Conservation (phyloP, 2,329 filamentous ascomycete genomes). For the Dactylellina haptotyla region DNA sequence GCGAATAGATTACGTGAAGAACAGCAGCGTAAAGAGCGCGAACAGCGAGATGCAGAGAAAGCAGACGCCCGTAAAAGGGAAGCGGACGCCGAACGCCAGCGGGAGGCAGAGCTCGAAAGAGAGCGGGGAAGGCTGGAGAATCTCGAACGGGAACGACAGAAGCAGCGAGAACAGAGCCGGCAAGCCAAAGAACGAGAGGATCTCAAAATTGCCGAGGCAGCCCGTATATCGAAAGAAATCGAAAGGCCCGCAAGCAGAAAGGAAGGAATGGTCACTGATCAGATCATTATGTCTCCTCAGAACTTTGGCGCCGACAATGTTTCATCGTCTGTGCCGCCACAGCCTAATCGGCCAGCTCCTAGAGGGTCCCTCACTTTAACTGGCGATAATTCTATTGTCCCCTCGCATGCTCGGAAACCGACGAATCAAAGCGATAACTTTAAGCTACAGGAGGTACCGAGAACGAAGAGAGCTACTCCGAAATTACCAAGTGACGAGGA, state of each 20-base stretch:
- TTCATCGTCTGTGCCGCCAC: conserved; percentile 26
- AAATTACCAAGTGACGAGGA: conserved; percentile 34
- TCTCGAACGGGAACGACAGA: conserved; percentile 54
- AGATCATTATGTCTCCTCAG: conserved; percentile 42
- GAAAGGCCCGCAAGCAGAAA: conserved; percentile 31
- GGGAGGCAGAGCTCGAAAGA: conserved; percentile 61
- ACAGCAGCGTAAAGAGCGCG: conserved; percentile 45
- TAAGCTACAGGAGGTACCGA: conserved; percentile 83
- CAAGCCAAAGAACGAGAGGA: conserved; percentile 61
- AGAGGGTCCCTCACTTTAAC: conserved; percentile 7
- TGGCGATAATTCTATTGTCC: conserved; percentile 39
- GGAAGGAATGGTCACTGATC: conserved; percentile 38
- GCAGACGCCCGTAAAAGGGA: conserved; percentile 74
- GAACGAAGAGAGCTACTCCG: conserved; percentile 65
- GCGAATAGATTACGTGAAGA: conserved; percentile 43
- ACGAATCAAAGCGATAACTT: conserved; percentile 69
- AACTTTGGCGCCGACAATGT: conserved; percentile 21
- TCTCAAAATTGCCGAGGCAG: conserved; percentile 55
- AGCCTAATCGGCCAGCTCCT: conserved; percentile 28
- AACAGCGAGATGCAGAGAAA: conserved; percentile 70
- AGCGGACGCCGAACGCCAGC: conserved; percentile 61
- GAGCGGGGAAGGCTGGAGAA: conserved; percentile 65
- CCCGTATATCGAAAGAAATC: conserved; percentile 13
- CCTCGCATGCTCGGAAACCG: conserved; percentile 49
- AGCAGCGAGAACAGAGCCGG: conserved; percentile 62